Base-by-base conservation (phyloP, 2,329 filamentous ascomycete genomes). In the Xylariaceae sp. region DNA sequence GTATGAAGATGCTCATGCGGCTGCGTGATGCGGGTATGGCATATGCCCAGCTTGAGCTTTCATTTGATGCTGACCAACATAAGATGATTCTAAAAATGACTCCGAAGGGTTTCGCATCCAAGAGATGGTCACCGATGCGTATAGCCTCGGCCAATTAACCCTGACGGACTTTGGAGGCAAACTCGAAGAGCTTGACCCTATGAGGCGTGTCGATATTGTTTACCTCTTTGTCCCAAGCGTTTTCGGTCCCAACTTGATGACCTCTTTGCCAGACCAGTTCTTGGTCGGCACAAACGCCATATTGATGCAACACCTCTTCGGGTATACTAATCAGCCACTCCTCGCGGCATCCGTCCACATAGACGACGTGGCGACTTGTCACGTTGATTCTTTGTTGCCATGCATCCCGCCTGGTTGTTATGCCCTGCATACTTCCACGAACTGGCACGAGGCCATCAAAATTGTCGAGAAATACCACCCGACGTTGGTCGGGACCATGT, bases 311-410 rank as follows among this genome's bases (percentile, higher is more conserved):
- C 53, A 59, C 39, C 44, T 59, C 23, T 35, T 53, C 13, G 53
- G 57, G 11, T 18, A 37, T 37, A 11, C 47, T 10, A 39, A 3
- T 18, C 34, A 41, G n/a, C 39, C 13, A 3, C 57, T 59, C 1
- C 10, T 59, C 35, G 39, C 53, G 11, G 6, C 17, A 15, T 56
- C 57, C 1, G 52, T 53, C 34, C 57, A 59, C 41, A 59, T 59
- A 34, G 48, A 55, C 48, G 57, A 59, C 34, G 57, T 59, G 18
- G 53, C 49, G 18, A 52, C 11, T 13, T 47, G 47, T 23, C 53
- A 59, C 10, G 53, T 59, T 23, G 23, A 51, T 2, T 18, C 53
- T 3, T 48, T 59, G 18, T 30, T 44, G 5, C 18, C 47, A 10
- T 51, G 11, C 6, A 37, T 59, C 9, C 57, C 48, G 13, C 7